Percentiles rank a stretch among this genome's conserved stretches.
Evolutionary conservation across 305 asterid genomes (phyloP).

Genomic region (Stenogyne calaminthoides): DNA sequence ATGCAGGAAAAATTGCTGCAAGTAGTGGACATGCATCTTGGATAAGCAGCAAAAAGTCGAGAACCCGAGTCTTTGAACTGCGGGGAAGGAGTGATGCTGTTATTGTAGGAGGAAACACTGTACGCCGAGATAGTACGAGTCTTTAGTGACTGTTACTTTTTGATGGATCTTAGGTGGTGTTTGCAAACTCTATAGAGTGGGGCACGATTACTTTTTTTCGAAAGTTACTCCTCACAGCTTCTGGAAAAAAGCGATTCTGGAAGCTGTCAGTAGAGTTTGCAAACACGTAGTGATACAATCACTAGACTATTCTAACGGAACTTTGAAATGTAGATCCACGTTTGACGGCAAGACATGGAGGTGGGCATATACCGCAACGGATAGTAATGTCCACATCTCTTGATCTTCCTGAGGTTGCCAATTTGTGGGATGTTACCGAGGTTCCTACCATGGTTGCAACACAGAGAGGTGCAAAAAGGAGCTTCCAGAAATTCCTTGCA

Average conservation of each 20-base stretch:
- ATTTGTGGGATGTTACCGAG: conserved; percentile 88
- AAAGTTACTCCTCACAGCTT: no score
- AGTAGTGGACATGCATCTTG: conserved; percentile 98
- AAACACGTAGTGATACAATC: not conserved
- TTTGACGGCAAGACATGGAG: conserved; percentile 94
- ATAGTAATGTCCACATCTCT: conserved; percentile 91
- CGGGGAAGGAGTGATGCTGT: conserved; percentile 99
- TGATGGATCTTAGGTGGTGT: conserved; percentile 23
- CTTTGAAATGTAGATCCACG: conserved; percentile 76
- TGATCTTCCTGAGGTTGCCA: conserved; percentile 87
- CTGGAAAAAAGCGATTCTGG: no score
- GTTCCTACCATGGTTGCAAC: conserved; percentile 88
- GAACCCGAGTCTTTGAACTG: conserved; percentile 82
- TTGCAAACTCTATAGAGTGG: no score
- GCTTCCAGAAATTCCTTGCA: conserved; percentile 86
- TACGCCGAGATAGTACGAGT: conserved; percentile 90
- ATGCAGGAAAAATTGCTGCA: conserved; percentile 91
- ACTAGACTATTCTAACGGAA: conserved; percentile 36
- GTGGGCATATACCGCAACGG: conserved; percentile 88
- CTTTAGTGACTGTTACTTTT: conserved; percentile 36
- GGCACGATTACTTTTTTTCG: no score
- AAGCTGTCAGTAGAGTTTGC: no score
- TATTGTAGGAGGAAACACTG: conserved; percentile 98
- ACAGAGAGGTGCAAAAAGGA: conserved; percentile 92
- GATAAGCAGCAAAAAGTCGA: conserved; percentile 89